Conservation (phyloP, 352 stramenopile genomes). For the Phytopythium helicoides region DNA sequence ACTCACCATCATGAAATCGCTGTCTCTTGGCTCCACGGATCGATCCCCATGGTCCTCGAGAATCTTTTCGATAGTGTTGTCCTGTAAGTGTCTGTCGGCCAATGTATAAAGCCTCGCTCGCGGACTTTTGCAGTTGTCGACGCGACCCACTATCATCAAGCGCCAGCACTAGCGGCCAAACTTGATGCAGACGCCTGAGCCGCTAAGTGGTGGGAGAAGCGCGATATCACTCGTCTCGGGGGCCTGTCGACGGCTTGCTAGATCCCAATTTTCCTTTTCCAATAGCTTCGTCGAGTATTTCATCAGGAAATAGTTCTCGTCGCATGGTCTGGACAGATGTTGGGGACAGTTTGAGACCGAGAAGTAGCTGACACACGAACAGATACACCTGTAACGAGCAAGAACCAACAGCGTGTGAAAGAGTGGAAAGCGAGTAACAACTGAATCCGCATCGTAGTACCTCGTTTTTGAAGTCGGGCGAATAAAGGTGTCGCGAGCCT, state of each 20-base stretch:
- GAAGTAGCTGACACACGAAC: constrained; percentile 69
- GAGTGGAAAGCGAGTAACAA: too few relatives aligned
- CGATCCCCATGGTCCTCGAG: constrained; percentile 22
- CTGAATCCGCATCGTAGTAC: constrained; percentile 3
- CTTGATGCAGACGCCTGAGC: constrained; percentile 4
- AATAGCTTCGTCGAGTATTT: constrained; percentile 55
- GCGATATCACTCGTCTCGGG: constrained; percentile 1
- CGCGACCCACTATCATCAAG: background rate
- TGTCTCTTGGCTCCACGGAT: constrained; percentile 1
- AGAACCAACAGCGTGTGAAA: background rate
- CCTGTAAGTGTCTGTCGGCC: constrained; percentile 39
- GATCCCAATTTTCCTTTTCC: constrained; percentile 29
- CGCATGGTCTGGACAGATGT: constrained; percentile 70
- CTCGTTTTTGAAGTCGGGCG: constrained; percentile 75
- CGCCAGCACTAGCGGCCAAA: background rate
- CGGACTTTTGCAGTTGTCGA: constrained; percentile 25
- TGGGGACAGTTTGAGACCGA: constrained; percentile 63
- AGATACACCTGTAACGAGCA: constrained; percentile 47
- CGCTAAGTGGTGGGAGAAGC: constrained; percentile 2
- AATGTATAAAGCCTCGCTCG: constrained; percentile 52
- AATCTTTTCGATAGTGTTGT: constrained; percentile 65
- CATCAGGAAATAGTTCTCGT: constrained; percentile 70
- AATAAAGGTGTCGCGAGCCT: constrained; percentile 85
- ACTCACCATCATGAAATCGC: background rate
- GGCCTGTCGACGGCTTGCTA: background rate